Evolutionary conservation across 2,329 filamentous ascomycete genomes (phyloP).

Genomic region (Acrocalymma vagum): DNA sequence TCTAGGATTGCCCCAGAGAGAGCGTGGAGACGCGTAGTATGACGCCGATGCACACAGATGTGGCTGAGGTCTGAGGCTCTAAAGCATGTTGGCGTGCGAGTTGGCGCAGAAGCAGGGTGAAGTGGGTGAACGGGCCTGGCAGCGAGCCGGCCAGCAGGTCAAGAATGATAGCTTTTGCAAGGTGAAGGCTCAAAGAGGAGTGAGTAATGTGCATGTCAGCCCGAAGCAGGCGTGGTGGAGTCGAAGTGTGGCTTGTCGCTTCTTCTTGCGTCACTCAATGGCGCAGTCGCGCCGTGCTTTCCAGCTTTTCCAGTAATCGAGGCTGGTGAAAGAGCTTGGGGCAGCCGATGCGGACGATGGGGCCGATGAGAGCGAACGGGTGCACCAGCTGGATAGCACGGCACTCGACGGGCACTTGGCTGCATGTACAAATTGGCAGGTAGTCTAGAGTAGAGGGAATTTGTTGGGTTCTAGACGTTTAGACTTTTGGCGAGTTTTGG

Average conservation of each 20-base stretch:
- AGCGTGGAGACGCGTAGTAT: constrained; percentile 39
- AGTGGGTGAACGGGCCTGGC: constrained; percentile 14
- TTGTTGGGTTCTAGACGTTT: too few species aligned
- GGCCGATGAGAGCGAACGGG: too few species aligned
- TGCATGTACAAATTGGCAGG: too few species aligned
- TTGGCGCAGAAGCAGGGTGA: constrained; percentile 13
- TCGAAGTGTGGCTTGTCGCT: constrained; percentile 24
- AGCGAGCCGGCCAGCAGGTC: constrained; percentile 14
- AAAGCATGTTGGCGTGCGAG: constrained; percentile 18
- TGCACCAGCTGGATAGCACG: too few species aligned
- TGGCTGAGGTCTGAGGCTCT: constrained; percentile 38
- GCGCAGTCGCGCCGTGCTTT: too few species aligned
- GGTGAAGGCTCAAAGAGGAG: constrained; percentile 17
- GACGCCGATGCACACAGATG: constrained; percentile 31
- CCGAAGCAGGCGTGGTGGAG: constrained; percentile 22
- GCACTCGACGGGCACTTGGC: too few species aligned
- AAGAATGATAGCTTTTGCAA: too few species aligned
- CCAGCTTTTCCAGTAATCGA: too few species aligned
- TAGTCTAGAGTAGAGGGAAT: too few species aligned
- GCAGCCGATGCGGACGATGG: too few species aligned
- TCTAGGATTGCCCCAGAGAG: constrained; percentile 5
- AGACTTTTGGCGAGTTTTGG: too few species aligned
- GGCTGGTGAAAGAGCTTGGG: too few species aligned
- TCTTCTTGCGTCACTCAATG: constrained; percentile 1
- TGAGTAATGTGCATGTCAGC: constrained; percentile 25